phyloP scores from a whole-genome alignment of 768 basidiomycete genomes.

The Jaapia argillacea region DNA sequence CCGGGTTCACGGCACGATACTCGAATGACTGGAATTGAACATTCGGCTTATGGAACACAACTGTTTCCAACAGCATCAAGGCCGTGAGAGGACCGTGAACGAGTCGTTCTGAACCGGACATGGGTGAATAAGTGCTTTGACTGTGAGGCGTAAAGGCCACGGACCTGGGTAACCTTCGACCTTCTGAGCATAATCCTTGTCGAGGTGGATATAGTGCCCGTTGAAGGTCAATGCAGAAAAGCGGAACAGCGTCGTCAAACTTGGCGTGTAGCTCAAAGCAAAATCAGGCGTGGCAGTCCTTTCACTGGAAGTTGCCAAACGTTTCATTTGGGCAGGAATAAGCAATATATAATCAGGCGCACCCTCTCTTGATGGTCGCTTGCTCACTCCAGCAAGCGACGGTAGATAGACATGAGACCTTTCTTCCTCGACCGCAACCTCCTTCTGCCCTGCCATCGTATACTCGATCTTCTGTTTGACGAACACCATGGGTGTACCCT shows the following conservation, averaged over 20 bases:
- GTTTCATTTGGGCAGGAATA: too few species aligned
- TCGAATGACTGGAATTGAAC: slow-evolving; percentile 42
- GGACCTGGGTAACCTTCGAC: slow-evolving; percentile 67
- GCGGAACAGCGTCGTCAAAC: slow-evolving; percentile 66
- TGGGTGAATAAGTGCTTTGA: not conserved
- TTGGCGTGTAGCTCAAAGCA: slow-evolving; percentile 58
- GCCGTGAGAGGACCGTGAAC: slow-evolving; percentile 82
- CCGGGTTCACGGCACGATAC: slow-evolving; percentile 60
- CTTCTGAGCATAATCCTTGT: slow-evolving; percentile 57
- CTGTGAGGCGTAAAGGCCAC: slow-evolving; percentile 9
- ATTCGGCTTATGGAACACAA: slow-evolving; percentile 38
- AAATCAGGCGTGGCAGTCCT: slow-evolving; percentile 45
- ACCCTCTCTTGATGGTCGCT: slow-evolving; percentile 35
- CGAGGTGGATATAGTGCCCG: slow-evolving; percentile 76
- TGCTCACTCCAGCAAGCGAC: slow-evolving; percentile 18
- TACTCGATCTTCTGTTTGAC: slow-evolving; percentile 56
- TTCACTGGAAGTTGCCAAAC: slow-evolving; percentile 40
- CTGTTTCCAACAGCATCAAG: slow-evolving; percentile 62
- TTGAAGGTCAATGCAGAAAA: slow-evolving; percentile 86
- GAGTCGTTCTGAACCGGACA: slow-evolving; percentile 48
- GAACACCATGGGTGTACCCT: slow-evolving; percentile 61
- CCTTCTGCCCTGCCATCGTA: slow-evolving; percentile 29
- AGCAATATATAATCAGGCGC: slow-evolving; percentile 4
- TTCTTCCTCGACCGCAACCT: slow-evolving; percentile 49
- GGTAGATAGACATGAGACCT: slow-evolving; percentile 59